Evolutionary conservation across 495 filamentous ascomycete genomes (phyloP), one percentile per base, ranked within the genome.

Genomic region (Podospora bellae-mahoneyi): DNA sequence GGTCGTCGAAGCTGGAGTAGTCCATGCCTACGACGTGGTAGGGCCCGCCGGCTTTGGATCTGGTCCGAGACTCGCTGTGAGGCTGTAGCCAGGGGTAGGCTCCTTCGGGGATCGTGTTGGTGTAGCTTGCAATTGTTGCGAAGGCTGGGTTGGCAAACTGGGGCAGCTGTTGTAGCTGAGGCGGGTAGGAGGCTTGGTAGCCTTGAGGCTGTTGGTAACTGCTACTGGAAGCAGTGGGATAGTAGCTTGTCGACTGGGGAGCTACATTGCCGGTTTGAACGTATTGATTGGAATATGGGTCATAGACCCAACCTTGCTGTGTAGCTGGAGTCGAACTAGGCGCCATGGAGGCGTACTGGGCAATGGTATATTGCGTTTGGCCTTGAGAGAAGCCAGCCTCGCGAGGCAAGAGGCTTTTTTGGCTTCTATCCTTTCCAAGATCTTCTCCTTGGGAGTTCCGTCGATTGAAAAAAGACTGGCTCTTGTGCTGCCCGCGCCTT

Each of bases 91-190:
- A 72, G 61, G 64, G 60, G 30, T 20, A 56, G 6, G 66, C 64
- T 26, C 67, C 64, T 6, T 4, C 9, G 5, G 68, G 71, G 56
- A 67, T 65, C 44, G 69, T 62, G 65, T 70, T 60, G 26, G 65
- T 58, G 62, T 62, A 70, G 15, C 65, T 70, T 5, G 55, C 57
- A 2, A 26, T 3, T 0, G 65, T 70, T 0, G 65, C 62, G 62
- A 60, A 67, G 23, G 57, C 30, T 2, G 70, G 67, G 56, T 63
- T 19, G 28, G 62, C 64, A 9, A 48, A 13, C 39, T 48, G 39
- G 39, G 13, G 64, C 34, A 20, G 28, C 10, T 19, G 55, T 19
- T 23, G 48, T 15, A 55, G 64, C 16, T 5, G 54, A 27, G 39
- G 5, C n/a, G 13, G 20, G 64, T 58, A 28, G n/a, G 30, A 48